Base-by-base conservation (phyloP, 2,329 filamentous ascomycete genomes). In the Botrytis cinerea region DNA sequence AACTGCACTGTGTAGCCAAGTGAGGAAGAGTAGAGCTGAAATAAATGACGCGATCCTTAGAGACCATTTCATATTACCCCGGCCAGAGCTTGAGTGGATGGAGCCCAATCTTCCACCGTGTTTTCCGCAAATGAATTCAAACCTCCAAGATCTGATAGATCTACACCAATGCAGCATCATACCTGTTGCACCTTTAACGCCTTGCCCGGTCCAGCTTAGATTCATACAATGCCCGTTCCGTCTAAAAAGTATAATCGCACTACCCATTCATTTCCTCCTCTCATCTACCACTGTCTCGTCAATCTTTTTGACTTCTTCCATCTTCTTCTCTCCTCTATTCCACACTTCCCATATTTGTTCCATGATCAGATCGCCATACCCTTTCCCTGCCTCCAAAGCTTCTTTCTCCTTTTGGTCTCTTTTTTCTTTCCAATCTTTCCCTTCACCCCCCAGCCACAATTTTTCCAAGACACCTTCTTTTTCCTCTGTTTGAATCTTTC, bases 391-490 rank as follows among this genome's bases (percentile, higher is more conserved):
- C 70, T 81, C 80, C 74, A 81, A 67, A n/a, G 79, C 80, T 75
- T 78, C 76, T 74, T 79, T 79, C 66, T 80, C 79, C 43, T 77
- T 80, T 71, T 78, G 71, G 59, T 79, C 75, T 74, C 79, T 79
- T 76, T 81, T 79, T 73, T 79, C 79, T 68, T 81, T 78, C 75
- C 79, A 80, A 74, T 80, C 80, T 72, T 83, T 73, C n/a, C 81
- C 81, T 79, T 89, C 87, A 54, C 84, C 84, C 48, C 88, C 89
- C 85, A 89, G 87, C 89, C 88, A 90, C 25, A 90, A 80, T 75
- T 84, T 84, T 75, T 85, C 82, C 72, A 88, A 57, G 7, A 83
- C 22, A 0, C 82, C 78, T 74, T 75, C 78, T 60, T 73, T 64
- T 35, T 38, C 51, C 40, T 68, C 67, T 43, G 76, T 76, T 51